Conservation (phyloP, 768 basidiomycete genomes). For the Lactifluus piperatus region DNA sequence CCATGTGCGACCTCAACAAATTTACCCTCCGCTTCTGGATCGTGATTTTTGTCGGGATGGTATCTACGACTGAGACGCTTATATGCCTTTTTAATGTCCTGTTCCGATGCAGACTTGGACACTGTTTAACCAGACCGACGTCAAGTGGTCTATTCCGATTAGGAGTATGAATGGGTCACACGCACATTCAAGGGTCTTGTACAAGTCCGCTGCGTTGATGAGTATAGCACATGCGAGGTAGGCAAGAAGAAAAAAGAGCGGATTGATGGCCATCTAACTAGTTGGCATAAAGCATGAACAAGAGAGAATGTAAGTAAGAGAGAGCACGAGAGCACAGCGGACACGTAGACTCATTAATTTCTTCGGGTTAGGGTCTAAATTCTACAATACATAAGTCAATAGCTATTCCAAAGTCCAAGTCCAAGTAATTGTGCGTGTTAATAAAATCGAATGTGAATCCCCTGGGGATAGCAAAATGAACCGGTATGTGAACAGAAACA, state of each 20-base stretch:
- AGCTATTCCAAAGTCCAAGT: neutral
- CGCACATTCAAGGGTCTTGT: slow-evolving; percentile 77
- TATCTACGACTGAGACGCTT: slow-evolving; percentile 81
- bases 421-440: neutral
- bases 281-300: slow-evolving; percentile 14
- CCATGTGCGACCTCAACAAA: slow-evolving; percentile 92
- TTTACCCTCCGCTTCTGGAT: slow-evolving; percentile 67
- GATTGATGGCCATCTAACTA: slow-evolving; percentile 24
- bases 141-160: slow-evolving; percentile 14
- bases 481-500: neutral
- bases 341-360: neutral
- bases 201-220: slow-evolving; percentile 58
- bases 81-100: slow-evolving; percentile 88
- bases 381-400: neutral
- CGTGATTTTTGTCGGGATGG: slow-evolving; percentile 95
- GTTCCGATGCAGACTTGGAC: slow-evolving; percentile 70
- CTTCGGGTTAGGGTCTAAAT: slow-evolving; percentile 10
- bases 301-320: neutral
- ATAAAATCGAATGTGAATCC: neutral
- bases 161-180: slow-evolving; percentile 28
- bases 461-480: neutral
- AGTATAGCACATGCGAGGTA: slow-evolving; percentile 29
- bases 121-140: slow-evolving; percentile 32
- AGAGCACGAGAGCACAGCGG: neutral
- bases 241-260: slow-evolving; percentile 25